Percentiles rank a stretch among this genome's conserved stretches.
Conservation (phyloP, 805 yeast genomes). For the Wickerhamomyces subpelliculosus region DNA sequence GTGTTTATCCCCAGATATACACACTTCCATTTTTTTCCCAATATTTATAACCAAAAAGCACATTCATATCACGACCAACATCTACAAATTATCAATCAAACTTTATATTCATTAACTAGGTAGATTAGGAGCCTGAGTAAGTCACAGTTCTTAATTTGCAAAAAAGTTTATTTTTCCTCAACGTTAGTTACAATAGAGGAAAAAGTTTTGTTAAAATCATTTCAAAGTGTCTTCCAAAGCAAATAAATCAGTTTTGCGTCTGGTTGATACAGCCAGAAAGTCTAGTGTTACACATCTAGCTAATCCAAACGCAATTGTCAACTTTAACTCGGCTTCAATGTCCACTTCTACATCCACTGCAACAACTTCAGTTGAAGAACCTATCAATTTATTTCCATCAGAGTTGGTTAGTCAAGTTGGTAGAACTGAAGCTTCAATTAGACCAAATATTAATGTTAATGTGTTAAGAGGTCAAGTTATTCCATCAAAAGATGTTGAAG, state of each 20-base stretch:
- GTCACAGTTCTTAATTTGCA: too few species aligned
- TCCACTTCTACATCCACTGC: background rate
- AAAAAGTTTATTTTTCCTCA: too few species aligned
- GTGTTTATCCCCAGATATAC: conserved; percentile 1
- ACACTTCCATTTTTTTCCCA: background rate
- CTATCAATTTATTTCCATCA: background rate
- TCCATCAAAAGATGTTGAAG: background rate
- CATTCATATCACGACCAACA: background rate
- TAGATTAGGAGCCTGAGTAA: too few species aligned
- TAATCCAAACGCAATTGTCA: background rate
- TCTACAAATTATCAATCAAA: background rate
- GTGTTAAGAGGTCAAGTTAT: background rate
- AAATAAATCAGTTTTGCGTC: conserved; percentile 15
- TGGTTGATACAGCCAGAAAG: conserved; percentile 18
- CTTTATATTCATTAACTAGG: too few species aligned
- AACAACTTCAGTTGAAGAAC: background rate
- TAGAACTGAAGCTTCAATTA: background rate
- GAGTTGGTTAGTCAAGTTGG: background rate
- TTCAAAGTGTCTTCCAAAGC: conserved; percentile 14
- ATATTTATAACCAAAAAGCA: background rate
- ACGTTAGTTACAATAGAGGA: too few species aligned
- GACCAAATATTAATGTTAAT: background rate
- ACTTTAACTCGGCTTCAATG: background rate
- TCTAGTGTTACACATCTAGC: conserved; percentile 5
- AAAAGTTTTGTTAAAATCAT: too few species aligned